Base-by-base conservation (phyloP, 1,139 yeast genomes). In the Dujonia santamariae region DNA sequence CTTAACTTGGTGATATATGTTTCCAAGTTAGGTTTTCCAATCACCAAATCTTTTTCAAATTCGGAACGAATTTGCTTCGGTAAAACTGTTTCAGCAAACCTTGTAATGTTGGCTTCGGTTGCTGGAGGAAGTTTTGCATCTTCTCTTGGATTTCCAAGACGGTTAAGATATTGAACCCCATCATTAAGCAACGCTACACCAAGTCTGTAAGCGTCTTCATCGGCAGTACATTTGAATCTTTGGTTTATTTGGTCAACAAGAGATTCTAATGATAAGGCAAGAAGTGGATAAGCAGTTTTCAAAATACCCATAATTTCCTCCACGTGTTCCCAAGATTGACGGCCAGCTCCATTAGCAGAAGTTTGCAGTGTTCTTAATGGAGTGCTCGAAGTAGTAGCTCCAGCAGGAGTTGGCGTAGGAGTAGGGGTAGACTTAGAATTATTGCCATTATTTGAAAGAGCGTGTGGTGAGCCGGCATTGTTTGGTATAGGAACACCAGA, bases 301-400 rank as follows among this genome's bases (percentile, higher is more conserved):
- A 92, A 68, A 36, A 90, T 87, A 19, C 94, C 94, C 86, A 88
- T 87, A 40, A 94, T 84, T 51, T 90, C 97, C 44, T 94, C 97
- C 30, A 90, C 90, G 53, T 88, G 84, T 48, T 87, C 96, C 94
- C 96, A 86, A 8, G 97, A 95, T 58, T 86, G 94, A 36, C 83
- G 34, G 20, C 28, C 24, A 26, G 24, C 27, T 19, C 23, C 30
- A 26, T 30, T 30, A 19, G 35, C 19, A 9, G 30, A 22, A 19
- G 25, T 19, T 8, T 23, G 12, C 5, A 15, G 17, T 3, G 32
- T 4, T 21, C 19, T 16, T n/a, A 26, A 12, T 26, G 30, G 30
- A 6, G 23, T 20, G 19, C 30, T 7, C 7, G 7, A 7, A 6
- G 32, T 4, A 9, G 18, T 19, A 6, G 31, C 12, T 6, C 30